Evolutionary conservation across 345 rosid species (phyloP).

Genomic region (Populus tremula): DNA sequence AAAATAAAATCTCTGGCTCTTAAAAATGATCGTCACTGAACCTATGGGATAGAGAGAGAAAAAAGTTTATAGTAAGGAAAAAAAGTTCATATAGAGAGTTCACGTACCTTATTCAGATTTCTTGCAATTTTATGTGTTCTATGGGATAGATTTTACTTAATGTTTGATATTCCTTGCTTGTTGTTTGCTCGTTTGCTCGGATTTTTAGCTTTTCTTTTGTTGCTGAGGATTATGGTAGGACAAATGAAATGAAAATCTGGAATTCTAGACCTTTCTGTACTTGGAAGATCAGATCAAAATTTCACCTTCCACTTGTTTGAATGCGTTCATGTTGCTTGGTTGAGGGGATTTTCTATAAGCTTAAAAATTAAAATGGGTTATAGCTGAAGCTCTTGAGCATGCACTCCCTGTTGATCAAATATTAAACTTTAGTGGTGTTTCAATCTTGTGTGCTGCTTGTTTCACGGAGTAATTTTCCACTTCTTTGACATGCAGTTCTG

Average conservation of each 20-base stretch:
- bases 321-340: no score
- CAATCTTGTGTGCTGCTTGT: conserved; percentile 14
- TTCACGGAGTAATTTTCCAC: conserved; percentile 59
- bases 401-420: background rate
- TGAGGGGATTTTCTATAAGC: background rate
- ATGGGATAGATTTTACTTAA: background rate
- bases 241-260: background rate
- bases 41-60: no score
- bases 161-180: background rate
- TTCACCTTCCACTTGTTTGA: background rate
- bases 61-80: background rate
- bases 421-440: background rate
- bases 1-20: background rate
- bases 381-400: background rate
- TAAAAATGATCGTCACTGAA: background rate
- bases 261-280: background rate
- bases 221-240: background rate
- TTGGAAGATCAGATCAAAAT: background rate
- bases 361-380: background rate
- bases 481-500: conserved; percentile 86
- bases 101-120: background rate
- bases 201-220: no score
- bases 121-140: background rate
- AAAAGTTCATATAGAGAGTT: background rate
- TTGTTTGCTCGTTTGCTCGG: background rate